Evolutionary conservation across 371 early-diverging fungal species (phyloP), one percentile per base, ranked within the genome.

Genomic region (Smittium mucronatum): DNA sequence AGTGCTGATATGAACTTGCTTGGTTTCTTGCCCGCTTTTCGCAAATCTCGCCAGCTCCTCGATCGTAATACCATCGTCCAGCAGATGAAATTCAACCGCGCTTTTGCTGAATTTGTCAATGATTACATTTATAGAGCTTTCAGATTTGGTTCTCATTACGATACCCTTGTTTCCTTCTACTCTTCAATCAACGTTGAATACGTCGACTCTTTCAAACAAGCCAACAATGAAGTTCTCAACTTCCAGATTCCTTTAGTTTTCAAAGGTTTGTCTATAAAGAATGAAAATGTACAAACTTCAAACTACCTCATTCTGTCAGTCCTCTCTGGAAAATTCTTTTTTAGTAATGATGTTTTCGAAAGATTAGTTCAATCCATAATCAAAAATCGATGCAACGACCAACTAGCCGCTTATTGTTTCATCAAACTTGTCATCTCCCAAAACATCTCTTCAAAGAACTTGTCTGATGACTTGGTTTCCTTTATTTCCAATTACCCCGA

Each of bases 161-260:
- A 75, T 0, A 74, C 72, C 16, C 70, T 76, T 70, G 74, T 73
- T 58, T 71, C 79, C 58, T 78, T 78, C 70, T 78, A 78, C 63
- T 75, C 68, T n/a, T 61, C 64, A 66, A 15, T 79, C 1, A 69
- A 73, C 47, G 68, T 76, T 64, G 79, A 79, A 73, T 79, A 77
- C 63, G 67, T 79, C 29, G 73, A 71, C 25, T 60, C 71, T 47
- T 69, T 80, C 36, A n/a, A 70, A 36, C 28, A 31, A 8, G 68
- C 79, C n/a, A 69, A 68, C 36, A 73, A 74, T 32, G 17, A 63
- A 25, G 68, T 69, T 1, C 34, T 78, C 29, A 74, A 80, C 74
- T 79, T 78, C 65, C 69, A 74, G 34, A 67, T 76, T 58, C 76
- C 79, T 1, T 64, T 47, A 29, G 72, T 78, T 11, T 35, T 77